These are phyloP conservation scores for Sonneratia caseolaris DNA, from an alignment of 345 rosid genomes.

Conservation along the genomic window DNA sequence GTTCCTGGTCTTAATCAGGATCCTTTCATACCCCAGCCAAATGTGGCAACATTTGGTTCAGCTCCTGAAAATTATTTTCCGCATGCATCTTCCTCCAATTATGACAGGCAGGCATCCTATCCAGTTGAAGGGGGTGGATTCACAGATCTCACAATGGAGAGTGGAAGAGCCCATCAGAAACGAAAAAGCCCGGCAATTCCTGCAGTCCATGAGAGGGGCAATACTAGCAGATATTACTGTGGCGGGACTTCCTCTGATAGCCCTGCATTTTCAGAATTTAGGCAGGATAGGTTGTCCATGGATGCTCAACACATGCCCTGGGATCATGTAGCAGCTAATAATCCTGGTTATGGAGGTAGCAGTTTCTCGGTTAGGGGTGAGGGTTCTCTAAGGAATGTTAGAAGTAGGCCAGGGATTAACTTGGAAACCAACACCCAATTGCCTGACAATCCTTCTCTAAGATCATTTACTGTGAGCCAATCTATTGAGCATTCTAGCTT, in stretches of 20 bases:
- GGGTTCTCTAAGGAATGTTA: constrained; percentile 62
- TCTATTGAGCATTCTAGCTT: constrained; percentile 34
- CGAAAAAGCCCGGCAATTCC: constrained; percentile 66
- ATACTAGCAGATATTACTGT: constrained; percentile 48
- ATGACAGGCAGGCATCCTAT: constrained; percentile 37
- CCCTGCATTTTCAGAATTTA: constrained; percentile 37
- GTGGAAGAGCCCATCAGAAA: constrained; percentile 60
- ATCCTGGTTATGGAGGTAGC: constrained; percentile 36
- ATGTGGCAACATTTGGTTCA: constrained; percentile 31
- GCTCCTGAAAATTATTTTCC: constrained; percentile 40
- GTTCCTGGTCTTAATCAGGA: constrained; percentile 40
- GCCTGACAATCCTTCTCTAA: constrained; percentile 31
- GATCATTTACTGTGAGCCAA: constrained; percentile 28
- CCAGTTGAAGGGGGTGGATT: constrained; percentile 36
- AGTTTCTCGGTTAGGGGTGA: constrained; percentile 50
- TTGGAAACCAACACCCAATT: constrained; percentile 41
- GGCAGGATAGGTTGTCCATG: constrained; percentile 37
- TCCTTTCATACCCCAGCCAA: constrained; percentile 35
- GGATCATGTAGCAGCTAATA: constrained; percentile 29
- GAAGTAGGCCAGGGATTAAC: constrained; percentile 63
- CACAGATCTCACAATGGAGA: constrained; percentile 42
- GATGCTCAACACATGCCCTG: constrained; percentile 44
- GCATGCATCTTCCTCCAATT: constrained; percentile 52
- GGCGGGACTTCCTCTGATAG: constrained; percentile 61
- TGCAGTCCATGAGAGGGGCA: constrained; percentile 59